A percentile compares a stretch with the other conserved stretches of the same genome.
phyloP scores from a whole-genome alignment of 2,329 filamentous ascomycete species.

The Penicillium freii region DNA sequence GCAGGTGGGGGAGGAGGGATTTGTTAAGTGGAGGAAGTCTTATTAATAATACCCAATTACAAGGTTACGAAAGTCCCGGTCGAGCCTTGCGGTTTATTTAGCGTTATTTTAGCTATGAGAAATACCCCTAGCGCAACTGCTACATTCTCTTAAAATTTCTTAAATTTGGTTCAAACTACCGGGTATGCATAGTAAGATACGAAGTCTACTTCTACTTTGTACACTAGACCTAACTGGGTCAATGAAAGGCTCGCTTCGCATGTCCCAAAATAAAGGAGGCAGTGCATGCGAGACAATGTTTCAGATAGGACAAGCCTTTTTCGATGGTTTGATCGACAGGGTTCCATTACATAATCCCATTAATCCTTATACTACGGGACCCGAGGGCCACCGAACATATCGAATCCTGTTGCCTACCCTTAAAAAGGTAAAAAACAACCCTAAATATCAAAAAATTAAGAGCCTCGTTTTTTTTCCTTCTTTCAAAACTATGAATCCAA shows the following conservation, averaged over 20 bases:
- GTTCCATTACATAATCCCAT: constrained; percentile 15
- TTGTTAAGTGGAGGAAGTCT: constrained; percentile 4
- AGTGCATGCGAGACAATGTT: constrained; percentile 24
- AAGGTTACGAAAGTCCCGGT: background rate
- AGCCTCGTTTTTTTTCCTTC: background rate
- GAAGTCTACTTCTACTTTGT: too few relatives aligned
- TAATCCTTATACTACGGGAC: background rate
- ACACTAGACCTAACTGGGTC: background rate
- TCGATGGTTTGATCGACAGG: constrained; percentile 26
- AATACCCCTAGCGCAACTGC: background rate
- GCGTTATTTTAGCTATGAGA: background rate
- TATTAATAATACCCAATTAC: background rate
- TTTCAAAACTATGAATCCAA: constrained; percentile 6
- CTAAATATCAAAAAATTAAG: background rate
- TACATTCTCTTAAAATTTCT: background rate
- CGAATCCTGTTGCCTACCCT: constrained; percentile 27
- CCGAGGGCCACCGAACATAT: background rate
- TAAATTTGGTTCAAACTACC: background rate
- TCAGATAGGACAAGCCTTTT: constrained; percentile 23
- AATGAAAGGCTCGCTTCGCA: background rate
- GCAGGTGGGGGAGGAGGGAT: constrained; percentile 1
- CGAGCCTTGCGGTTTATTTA: background rate
- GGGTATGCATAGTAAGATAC: background rate
- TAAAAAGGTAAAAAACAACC: background rate
- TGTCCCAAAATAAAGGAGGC: constrained; percentile 5